Base-by-base conservation (phyloP, 352 stramenopile genomes). In the Phytopythium montanum region DNA sequence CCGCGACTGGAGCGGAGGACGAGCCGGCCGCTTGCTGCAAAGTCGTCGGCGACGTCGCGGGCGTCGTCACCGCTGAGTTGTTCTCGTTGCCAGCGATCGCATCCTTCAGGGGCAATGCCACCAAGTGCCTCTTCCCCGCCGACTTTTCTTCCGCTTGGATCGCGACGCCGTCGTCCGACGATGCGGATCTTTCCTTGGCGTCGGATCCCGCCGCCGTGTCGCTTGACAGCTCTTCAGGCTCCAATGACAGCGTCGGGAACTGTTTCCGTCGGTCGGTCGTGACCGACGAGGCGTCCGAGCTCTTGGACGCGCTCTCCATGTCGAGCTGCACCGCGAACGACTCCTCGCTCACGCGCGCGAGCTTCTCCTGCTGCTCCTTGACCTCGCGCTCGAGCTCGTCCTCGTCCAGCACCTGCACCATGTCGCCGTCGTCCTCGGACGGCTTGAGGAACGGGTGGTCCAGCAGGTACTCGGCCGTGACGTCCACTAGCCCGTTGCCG, bases 391-490 rank as follows among this genome's bases (percentile, higher is more conserved):
- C 80, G 1, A 90, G 54, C 42, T 88, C 77, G 31, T 91, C 77
- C 67, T 93, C 81, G 60, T 83, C 70, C 28, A 91, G 60, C 23
- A 80, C 85, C 61, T 85, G 69, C 1, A 92, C 77, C 79, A 92
- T 89, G 16, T 92, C 79, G 25, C 80, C 75, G 34, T 94, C 85
- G 60, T 94, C 82, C 14, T 91, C 79, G 55, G 88, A 80, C 2
- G 71, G 69, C 64, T 94, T 91, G 10, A 94, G 59, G 58, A 94
- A 94, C 50, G 81, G 70, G 29, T 92, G 83, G 51, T 79, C 56
- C 29, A 92, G 65, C 55, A 94, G 54, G 59, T 94, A 94, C 59
- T 87, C 69, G 19, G 85, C 83, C n/a, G 79, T 89, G 19, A 94
- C 85, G 60, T 94, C 85, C 44, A 94, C 69, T 5, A 88, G 50